Conservation (phyloP, 192 early-diverging fungal species). For the Entrophospora sp. region DNA sequence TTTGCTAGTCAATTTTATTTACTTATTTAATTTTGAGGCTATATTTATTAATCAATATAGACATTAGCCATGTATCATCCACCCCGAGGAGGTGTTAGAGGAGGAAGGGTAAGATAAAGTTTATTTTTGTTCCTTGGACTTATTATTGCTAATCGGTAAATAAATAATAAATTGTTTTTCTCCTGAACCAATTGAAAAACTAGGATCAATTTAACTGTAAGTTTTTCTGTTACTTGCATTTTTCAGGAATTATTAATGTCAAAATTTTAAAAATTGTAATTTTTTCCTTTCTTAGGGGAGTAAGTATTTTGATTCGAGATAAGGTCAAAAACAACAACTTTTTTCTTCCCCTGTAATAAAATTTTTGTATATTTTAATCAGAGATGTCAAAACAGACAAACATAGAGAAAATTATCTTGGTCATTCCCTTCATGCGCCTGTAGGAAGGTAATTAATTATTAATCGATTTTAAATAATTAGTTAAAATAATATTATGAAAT, state of each 20-base stretch:
- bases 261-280: neutral
- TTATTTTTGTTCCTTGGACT: neutral
- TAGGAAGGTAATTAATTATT: conserved; percentile 77
- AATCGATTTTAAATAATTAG: too few relatives aligned
- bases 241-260: neutral
- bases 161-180: neutral
- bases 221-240: neutral
- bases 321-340: neutral
- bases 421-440: conserved; percentile 70
- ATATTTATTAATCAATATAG: too few relatives aligned
- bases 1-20: too few relatives aligned
- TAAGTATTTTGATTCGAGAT: neutral
- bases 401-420: conserved; percentile 81
- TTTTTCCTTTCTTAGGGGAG: neutral
- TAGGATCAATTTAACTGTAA: conserved; percentile 13
- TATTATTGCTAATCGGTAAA: neutral
- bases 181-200: too few relatives aligned
- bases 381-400: conserved; percentile 52
- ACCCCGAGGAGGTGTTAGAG: conserved; percentile 7
- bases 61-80: conserved; percentile 17
- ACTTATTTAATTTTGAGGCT: too few relatives aligned
- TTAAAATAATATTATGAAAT: too few relatives aligned
- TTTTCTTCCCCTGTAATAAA: neutral
- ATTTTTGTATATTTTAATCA: too few relatives aligned
- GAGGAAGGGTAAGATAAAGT: neutral